Percentiles rank a stretch among this genome's conserved stretches.
These are phyloP conservation scores for Magnusiomyces magnusii DNA, from an alignment of 1,139 yeast species.

Conservation along the genomic window DNA sequence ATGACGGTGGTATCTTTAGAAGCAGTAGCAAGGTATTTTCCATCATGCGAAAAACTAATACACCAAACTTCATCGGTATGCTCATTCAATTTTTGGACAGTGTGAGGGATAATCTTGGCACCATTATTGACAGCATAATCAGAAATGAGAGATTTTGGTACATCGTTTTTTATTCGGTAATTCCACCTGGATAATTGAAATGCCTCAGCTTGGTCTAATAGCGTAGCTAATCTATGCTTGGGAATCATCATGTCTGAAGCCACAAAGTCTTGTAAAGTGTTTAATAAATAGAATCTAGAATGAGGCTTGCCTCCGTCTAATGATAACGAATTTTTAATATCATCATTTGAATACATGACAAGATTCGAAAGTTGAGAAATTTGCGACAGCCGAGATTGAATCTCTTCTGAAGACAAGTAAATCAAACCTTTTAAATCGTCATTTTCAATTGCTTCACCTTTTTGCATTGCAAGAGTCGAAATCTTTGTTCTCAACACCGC, in stretches of 20 bases:
- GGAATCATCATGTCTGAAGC: slow-evolving; percentile 50
- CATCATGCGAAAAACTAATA: slow-evolving; percentile 69
- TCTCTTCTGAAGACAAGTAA: slow-evolving; percentile 10
- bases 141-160: slow-evolving; percentile 28
- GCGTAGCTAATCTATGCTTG: slow-evolving; percentile 42
- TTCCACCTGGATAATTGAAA: slow-evolving; percentile 42
- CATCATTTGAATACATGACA: slow-evolving; percentile 33
- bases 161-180: slow-evolving; percentile 27
- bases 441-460: slow-evolving; percentile 9
- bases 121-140: slow-evolving; percentile 29
- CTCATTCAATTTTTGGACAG: slow-evolving; percentile 38
- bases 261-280: slow-evolving; percentile 40
- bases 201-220: slow-evolving; percentile 46
- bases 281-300: slow-evolving; percentile 40
- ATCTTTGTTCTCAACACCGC: slow-evolving; percentile 38
- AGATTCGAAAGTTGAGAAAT: slow-evolving; percentile 34
- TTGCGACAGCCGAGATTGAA: slow-evolving; percentile 20
- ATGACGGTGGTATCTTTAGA: slow-evolving; percentile 60
- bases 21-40: slow-evolving; percentile 65
- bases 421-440: slow-evolving; percentile 17
- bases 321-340: slow-evolving; percentile 27
- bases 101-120: slow-evolving; percentile 44
- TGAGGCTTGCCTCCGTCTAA: slow-evolving; percentile 38
- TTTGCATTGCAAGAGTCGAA: slow-evolving; percentile 24
- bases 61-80: slow-evolving; percentile 84